These are phyloP conservation scores for Auricularia auricula-judae DNA, from an alignment of 768 basidiomycete genomes.

Conservation along the genomic window DNA sequence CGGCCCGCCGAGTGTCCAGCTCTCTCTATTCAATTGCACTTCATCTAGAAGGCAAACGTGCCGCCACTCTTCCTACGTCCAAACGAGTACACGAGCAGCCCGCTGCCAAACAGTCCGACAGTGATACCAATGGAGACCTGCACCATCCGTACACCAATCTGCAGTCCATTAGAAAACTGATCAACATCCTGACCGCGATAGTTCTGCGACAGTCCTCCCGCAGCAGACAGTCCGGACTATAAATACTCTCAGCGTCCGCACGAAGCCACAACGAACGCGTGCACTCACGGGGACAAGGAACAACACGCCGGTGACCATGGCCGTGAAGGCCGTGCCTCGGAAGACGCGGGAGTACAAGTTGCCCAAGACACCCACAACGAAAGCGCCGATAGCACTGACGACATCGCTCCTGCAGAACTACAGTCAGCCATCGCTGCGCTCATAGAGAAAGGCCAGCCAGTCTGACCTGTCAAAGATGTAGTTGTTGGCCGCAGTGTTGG, in stretches of 20 bases:
- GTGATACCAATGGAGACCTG: slow-evolving; percentile 64
- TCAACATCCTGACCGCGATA: slow-evolving; percentile 22
- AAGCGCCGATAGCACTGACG: slow-evolving; percentile 81
- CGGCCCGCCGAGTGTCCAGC: too few relatives aligned
- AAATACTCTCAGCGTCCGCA: background rate
- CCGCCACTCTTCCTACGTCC: slow-evolving; percentile 76
- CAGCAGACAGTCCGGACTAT: slow-evolving; percentile 58
- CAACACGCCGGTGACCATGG: slow-evolving; percentile 82
- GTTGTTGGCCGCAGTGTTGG: slow-evolving; percentile 74
- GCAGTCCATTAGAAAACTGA: slow-evolving; percentile 45
- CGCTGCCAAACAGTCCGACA: slow-evolving; percentile 81
- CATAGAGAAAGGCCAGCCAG: background rate
- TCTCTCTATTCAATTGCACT: too few relatives aligned
- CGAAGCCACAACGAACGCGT: background rate
- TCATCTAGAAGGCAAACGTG: slow-evolving; percentile 56
- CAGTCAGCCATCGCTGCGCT: background rate
- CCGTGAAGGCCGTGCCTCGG: slow-evolving; percentile 80
- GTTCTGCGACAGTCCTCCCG: slow-evolving; percentile 57
- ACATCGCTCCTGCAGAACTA: slow-evolving; percentile 36
- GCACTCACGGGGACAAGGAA: slow-evolving; percentile 73
- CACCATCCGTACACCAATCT: slow-evolving; percentile 39
- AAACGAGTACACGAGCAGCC: slow-evolving; percentile 79
- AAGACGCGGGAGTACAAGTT: slow-evolving; percentile 74
- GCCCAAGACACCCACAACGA: slow-evolving; percentile 67
- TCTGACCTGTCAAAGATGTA: slow-evolving; percentile 66